phyloP scores from a whole-genome alignment of 2,329 filamentous ascomycete species.

The Venturia effusa region DNA sequence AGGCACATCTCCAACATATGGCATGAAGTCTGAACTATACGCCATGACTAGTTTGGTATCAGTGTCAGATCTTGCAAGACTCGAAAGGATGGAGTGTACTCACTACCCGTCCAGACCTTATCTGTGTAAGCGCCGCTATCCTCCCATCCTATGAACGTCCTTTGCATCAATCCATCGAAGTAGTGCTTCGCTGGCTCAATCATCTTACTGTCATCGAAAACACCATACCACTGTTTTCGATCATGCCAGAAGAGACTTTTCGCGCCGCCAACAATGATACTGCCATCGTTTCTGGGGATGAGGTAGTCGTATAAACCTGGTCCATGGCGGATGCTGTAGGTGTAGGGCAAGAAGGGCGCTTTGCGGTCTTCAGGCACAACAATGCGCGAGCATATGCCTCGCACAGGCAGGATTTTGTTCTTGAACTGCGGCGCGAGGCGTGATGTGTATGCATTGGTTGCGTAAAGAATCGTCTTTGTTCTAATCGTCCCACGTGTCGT shows the following conservation, averaged over 20 bases:
- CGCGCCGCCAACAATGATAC: slow-evolving; percentile 63
- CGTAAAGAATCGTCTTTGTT: slow-evolving; percentile 57
- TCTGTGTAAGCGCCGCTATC: slow-evolving; percentile 35
- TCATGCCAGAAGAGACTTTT: slow-evolving; percentile 34
- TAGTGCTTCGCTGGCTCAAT: slow-evolving; percentile 46
- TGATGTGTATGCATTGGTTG: slow-evolving; percentile 77
- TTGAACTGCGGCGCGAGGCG: slow-evolving; percentile 58
- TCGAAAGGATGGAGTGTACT: slow-evolving; percentile 31
- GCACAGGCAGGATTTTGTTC: slow-evolving; percentile 63
- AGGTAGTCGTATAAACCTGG: slow-evolving; percentile 53
- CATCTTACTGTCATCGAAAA: slow-evolving; percentile 48
- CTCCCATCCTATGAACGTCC: slow-evolving; percentile 38
- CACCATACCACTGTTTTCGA: slow-evolving; percentile 39
- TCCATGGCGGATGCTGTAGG: slow-evolving; percentile 49
- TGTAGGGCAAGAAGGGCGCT: slow-evolving; percentile 42
- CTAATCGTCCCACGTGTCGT: slow-evolving; percentile 59
- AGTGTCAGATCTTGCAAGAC: not conserved
- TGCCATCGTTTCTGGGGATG: slow-evolving; percentile 49
- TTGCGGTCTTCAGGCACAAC: slow-evolving; percentile 58
- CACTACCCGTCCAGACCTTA: slow-evolving; percentile 67
- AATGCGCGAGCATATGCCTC: slow-evolving; percentile 43
- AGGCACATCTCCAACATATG: slow-evolving; percentile 63
- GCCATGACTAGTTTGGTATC: slow-evolving; percentile 50
- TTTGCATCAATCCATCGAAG: slow-evolving; percentile 36
- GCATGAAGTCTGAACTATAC: slow-evolving; percentile 54